phyloP scores from a whole-genome alignment of 2,329 filamentous ascomycete genomes.

The Colletotrichum kahawae region DNA sequence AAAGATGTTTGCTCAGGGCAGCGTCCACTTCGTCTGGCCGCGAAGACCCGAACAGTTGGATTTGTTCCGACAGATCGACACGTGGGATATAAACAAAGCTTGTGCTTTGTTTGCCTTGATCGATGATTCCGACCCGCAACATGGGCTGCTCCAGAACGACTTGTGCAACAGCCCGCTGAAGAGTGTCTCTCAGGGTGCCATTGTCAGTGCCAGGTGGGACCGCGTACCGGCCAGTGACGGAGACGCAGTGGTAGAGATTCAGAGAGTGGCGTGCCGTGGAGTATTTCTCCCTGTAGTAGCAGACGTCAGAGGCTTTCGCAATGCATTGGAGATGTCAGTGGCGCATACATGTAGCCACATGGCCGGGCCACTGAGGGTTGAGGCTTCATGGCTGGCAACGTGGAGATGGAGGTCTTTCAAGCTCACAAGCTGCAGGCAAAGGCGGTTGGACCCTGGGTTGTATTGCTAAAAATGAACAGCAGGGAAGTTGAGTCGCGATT shows the following conservation, averaged over 20 bases:
- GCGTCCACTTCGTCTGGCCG: slow-evolving; percentile 14
- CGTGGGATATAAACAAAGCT: slow-evolving; percentile 46
- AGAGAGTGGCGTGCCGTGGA: slow-evolving; percentile 51
- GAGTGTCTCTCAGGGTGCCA: slow-evolving; percentile 3
- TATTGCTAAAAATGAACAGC: background rate
- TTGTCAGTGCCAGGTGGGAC: slow-evolving; percentile 5
- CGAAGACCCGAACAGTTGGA: slow-evolving; percentile 38
- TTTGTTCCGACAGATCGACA: slow-evolving; percentile 48
- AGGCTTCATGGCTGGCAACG: background rate
- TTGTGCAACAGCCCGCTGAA: slow-evolving; percentile 43
- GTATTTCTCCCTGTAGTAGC: slow-evolving; percentile 43
- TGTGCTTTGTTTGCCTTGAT: slow-evolving; percentile 47
- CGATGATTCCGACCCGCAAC: slow-evolving; percentile 53
- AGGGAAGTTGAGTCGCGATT: background rate
- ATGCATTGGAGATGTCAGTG: too few species aligned
- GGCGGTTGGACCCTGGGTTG: background rate
- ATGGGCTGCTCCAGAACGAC: slow-evolving; percentile 50
- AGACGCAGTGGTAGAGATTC: slow-evolving; percentile 52
- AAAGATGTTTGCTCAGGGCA: slow-evolving; percentile 36
- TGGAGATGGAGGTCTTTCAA: background rate
- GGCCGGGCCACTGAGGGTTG: background rate
- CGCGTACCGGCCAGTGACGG: slow-evolving; percentile 49
- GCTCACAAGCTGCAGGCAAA: background rate
- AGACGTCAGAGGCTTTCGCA: slow-evolving; percentile 3
- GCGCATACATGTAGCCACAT: slow-evolving; percentile 11